A percentile compares a stretch with the other conserved stretches of the same genome.
Evolutionary conservation across 345 rosid genomes (phyloP).

Genomic region (Syzygium aromaticum): DNA sequence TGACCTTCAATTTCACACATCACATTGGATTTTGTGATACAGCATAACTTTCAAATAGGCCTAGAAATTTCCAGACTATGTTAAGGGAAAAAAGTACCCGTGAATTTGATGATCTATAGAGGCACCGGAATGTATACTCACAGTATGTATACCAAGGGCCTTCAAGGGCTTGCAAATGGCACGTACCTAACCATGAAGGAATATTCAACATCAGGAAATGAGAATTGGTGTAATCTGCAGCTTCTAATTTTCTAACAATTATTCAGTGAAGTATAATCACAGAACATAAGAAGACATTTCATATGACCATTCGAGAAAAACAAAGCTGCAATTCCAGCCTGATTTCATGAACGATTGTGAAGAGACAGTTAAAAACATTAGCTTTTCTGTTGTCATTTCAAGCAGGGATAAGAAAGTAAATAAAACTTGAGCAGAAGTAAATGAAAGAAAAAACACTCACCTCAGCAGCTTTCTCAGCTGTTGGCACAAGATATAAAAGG

Average conservation of each 20-base stretch:
- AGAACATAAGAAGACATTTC: not conserved
- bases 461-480: constrained; percentile 75
- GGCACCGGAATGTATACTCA: constrained; percentile 75
- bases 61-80: not conserved
- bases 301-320: not conserved
- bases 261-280: not conserved
- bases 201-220: not conserved
- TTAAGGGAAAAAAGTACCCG: constrained; percentile 26
- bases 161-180: constrained; percentile 73
- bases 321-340: no score
- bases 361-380: not conserved
- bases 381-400: not conserved
- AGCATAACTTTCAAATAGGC: not conserved
- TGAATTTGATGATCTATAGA: constrained; percentile 67
- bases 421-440: not conserved
- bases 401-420: not conserved
- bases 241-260: not conserved
- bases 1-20: not conserved
- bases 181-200: constrained; percentile 46
- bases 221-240: not conserved
- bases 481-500: constrained; percentile 68
- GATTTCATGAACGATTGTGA: not conserved
- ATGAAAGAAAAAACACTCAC: constrained; percentile 18
- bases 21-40: not conserved
- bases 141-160: constrained; percentile 74